Conservation (phyloP, 768 basidiomycete genomes). For the Suillus occidentalis region DNA sequence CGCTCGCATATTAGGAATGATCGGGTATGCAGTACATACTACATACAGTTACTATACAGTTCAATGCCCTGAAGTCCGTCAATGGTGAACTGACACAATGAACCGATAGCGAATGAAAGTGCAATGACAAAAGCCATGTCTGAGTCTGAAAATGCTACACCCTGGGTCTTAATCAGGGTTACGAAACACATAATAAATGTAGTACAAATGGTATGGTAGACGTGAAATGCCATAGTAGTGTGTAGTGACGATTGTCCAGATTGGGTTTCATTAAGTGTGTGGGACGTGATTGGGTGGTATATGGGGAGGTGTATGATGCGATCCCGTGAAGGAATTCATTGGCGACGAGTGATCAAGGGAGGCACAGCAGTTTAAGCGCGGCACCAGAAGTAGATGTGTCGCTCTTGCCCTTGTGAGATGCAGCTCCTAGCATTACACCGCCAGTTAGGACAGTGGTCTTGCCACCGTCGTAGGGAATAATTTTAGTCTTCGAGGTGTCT, state of each 20-base stretch:
- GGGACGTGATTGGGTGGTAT: slow-evolving; percentile 24
- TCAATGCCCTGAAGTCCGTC: background rate
- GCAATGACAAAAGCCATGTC: background rate
- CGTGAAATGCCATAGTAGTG: slow-evolving; percentile 31
- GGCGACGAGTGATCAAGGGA: background rate
- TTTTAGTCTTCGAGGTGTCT: slow-evolving; percentile 72
- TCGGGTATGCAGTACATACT: too few relatives aligned
- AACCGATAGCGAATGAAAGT: slow-evolving; percentile 14
- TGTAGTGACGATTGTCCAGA: slow-evolving; percentile 26
- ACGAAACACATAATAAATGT: slow-evolving; percentile 22
- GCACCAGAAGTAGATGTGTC: slow-evolving; percentile 47
- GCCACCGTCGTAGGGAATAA: slow-evolving; percentile 84
- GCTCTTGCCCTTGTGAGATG: slow-evolving; percentile 34
- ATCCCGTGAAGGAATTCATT: too few relatives aligned
- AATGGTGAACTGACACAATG: slow-evolving; percentile 7
- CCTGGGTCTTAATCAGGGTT: slow-evolving; percentile 11
- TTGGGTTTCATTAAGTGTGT: slow-evolving; percentile 23
- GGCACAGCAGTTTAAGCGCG: slow-evolving; percentile 40
- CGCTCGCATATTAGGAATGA: background rate
- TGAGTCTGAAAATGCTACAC: slow-evolving; percentile 25
- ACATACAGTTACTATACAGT: too few relatives aligned
- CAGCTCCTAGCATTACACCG: slow-evolving; percentile 78
- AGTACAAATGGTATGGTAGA: slow-evolving; percentile 27
- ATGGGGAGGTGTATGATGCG: slow-evolving; percentile 11
- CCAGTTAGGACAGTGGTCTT: slow-evolving; percentile 88